A percentile compares a stretch with the other conserved stretches of the same genome.
phyloP scores from a whole-genome alignment of 2,329 filamentous ascomycete genomes.

The Neonectria ditissima region DNA sequence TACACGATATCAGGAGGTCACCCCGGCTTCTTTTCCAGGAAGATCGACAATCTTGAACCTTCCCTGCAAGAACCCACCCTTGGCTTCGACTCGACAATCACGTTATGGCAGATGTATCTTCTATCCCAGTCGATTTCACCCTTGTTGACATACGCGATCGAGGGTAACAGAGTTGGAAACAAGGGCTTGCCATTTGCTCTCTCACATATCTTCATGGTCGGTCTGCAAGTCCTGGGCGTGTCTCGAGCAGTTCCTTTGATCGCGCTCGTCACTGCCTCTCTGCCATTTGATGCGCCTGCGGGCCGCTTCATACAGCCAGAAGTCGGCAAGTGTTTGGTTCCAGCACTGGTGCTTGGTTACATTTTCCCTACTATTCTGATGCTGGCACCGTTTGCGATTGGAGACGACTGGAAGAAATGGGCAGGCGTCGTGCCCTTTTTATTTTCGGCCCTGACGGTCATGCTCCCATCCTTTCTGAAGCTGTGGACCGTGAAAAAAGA shows the following conservation, averaged over 20 bases:
- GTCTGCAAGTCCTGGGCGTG: slow-evolving; percentile 27
- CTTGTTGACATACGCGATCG: slow-evolving; percentile 40
- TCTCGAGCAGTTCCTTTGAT: slow-evolving; percentile 28
- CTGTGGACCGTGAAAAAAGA: background rate
- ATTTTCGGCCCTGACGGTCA: background rate
- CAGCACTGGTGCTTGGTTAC: slow-evolving; percentile 30
- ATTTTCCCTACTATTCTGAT: slow-evolving; percentile 20
- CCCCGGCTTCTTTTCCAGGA: background rate
- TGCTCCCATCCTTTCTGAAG: background rate
- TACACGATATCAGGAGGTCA: background rate
- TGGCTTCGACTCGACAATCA: too few relatives aligned
- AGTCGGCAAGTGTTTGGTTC: slow-evolving; percentile 33
- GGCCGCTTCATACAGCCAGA: slow-evolving; percentile 11
- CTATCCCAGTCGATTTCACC: slow-evolving; percentile 38
- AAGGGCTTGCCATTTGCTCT: slow-evolving; percentile 24
- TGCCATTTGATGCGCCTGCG: slow-evolving; percentile 6
- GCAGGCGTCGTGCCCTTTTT: background rate
- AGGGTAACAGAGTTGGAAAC: slow-evolving; percentile 39
- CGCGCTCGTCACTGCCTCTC: slow-evolving; percentile 8
- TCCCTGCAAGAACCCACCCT: background rate
- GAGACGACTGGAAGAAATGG: background rate
- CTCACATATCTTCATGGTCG: slow-evolving; percentile 29
- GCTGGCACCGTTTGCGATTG: background rate
- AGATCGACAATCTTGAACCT: background rate
- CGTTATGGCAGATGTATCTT: slow-evolving; percentile 18